Evolutionary conservation across 371 early-diverging fungal species (phyloP).

Genomic region (Lichtheimia hyalospora): DNA sequence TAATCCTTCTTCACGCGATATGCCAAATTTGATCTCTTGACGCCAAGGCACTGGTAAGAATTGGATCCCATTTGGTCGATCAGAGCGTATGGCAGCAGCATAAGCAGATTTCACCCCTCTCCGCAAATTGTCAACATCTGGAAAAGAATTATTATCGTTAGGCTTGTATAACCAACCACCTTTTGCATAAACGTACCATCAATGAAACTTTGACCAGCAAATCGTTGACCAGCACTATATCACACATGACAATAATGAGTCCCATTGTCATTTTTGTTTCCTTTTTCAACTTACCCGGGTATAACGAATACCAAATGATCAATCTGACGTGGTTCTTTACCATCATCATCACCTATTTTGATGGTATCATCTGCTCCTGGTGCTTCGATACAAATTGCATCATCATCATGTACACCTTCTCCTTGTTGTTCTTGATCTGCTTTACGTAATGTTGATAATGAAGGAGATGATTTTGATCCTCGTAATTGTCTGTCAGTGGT

Average conservation of each 20-base stretch:
- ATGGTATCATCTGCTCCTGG: slow-evolving; percentile 52
- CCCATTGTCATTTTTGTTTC: neutral
- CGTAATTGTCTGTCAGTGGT: slow-evolving; percentile 48
- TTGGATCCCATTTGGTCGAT: slow-evolving; percentile 63
- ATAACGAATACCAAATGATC: slow-evolving; percentile 79
- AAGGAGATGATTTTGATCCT: slow-evolving; percentile 8
- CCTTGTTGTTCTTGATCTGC: neutral
- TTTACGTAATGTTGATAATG: slow-evolving; percentile 1
- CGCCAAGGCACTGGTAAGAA: slow-evolving; percentile 86
- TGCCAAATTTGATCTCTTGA: slow-evolving; percentile 74
- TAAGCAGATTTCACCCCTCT: slow-evolving; percentile 62
- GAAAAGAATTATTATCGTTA: neutral
- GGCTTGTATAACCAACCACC: neutral
- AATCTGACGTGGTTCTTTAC: slow-evolving; percentile 62
- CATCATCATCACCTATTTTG: slow-evolving; percentile 24
- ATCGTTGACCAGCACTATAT: slow-evolving; percentile 74
- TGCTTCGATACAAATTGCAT: slow-evolving; percentile 20
- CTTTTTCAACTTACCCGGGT: slow-evolving; percentile 58
- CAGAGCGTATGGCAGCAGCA: slow-evolving; percentile 24
- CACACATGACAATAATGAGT: neutral
- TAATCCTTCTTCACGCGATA: slow-evolving; percentile 49
- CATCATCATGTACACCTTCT: neutral
- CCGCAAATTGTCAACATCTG: slow-evolving; percentile 72
- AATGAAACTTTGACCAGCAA: slow-evolving; percentile 74
- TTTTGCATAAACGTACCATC: slow-evolving; percentile 49